Conservation (phyloP, 2,329 filamentous ascomycete species). For the Blastomyces gilchristii region DNA sequence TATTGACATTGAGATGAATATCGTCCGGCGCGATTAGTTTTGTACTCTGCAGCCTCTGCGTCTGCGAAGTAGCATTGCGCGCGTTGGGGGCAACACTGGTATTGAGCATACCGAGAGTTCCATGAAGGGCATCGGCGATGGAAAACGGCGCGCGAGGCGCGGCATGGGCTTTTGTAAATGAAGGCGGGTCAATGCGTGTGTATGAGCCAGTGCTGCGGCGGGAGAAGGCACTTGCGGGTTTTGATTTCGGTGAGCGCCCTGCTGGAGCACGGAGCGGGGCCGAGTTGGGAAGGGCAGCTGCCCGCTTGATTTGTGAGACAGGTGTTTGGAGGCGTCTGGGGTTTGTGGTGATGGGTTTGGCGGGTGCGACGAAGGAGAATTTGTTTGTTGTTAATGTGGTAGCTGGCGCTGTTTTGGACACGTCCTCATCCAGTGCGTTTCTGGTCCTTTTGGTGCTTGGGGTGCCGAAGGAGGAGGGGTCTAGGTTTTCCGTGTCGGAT, state of each 20-base stretch:
- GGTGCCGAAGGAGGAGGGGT: conserved; percentile 37
- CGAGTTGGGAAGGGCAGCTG: conserved; percentile 34
- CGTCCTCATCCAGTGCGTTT: conserved; percentile 22
- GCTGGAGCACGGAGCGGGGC: conserved; percentile 57
- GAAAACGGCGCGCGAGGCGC: conserved; percentile 60
- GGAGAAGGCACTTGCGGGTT: conserved; percentile 56
- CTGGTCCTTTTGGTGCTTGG: conserved; percentile 38
- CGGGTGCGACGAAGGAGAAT: conserved; percentile 24
- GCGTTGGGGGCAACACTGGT: background rate
- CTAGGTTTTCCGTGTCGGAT: conserved; percentile 50
- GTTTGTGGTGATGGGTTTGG: conserved; percentile 17
- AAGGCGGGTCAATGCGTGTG: conserved; percentile 60
- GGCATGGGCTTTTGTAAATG: conserved; percentile 38
- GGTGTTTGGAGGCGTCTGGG: conserved; percentile 6
- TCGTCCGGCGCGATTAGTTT: background rate
- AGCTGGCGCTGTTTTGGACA: conserved; percentile 29
- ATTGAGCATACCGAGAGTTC: conserved; percentile 46
- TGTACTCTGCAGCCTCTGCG: background rate
- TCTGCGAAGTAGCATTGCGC: background rate
- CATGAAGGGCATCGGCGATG: conserved; percentile 71
- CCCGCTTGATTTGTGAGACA: conserved; percentile 19
- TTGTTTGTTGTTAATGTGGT: conserved; percentile 33
- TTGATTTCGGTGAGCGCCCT: conserved; percentile 65
- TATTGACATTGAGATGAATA: background rate
- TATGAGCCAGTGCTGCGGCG: conserved; percentile 56